Conservation (phyloP, 2,329 filamentous ascomycete genomes). For the Epichloe typhina region DNA sequence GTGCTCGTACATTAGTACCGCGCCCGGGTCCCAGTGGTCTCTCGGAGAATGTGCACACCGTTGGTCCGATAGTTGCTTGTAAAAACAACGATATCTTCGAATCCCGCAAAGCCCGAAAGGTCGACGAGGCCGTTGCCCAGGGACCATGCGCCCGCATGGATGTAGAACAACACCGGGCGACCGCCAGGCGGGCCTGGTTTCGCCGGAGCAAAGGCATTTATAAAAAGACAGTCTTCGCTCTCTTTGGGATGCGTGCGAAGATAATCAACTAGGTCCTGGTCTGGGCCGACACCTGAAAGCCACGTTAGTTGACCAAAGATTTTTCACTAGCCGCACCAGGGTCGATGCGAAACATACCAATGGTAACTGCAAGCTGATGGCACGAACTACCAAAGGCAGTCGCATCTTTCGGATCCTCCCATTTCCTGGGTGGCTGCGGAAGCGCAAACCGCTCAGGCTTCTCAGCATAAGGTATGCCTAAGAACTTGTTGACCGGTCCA, state of each 20-base stretch:
- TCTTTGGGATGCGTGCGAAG: slow-evolving; percentile 10
- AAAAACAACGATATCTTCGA: slow-evolving; percentile 16
- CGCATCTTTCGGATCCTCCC: slow-evolving; percentile 7
- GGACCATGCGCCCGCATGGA: slow-evolving; percentile 14
- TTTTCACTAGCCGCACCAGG: no score
- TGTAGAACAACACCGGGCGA: slow-evolving; percentile 13
- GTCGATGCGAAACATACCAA: slow-evolving; percentile 2
- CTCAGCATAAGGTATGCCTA: slow-evolving; percentile 12
- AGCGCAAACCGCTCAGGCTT: slow-evolving; percentile 10
- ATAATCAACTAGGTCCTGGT: slow-evolving; percentile 9
- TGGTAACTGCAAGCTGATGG: slow-evolving; percentile 8
- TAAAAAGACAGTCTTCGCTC: slow-evolving; percentile 16
- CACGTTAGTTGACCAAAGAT: background rate
- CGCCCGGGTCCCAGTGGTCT: no score
- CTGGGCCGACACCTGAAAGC: slow-evolving; percentile 10
- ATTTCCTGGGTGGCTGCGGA: slow-evolving; percentile 6
- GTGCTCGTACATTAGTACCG: background rate
- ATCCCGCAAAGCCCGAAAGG: slow-evolving; percentile 14
- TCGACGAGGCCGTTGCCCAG: slow-evolving; percentile 12
- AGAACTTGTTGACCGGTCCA: slow-evolving; percentile 10
- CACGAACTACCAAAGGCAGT: slow-evolving; percentile 10
- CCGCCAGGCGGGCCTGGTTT: slow-evolving; percentile 2
- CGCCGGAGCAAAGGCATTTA: slow-evolving; percentile 16
- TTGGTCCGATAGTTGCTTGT: slow-evolving; percentile 16
- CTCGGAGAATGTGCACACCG: slow-evolving; percentile 1